phyloP scores from a whole-genome alignment of 768 basidiomycete species.

The Baorangia bicolor region DNA sequence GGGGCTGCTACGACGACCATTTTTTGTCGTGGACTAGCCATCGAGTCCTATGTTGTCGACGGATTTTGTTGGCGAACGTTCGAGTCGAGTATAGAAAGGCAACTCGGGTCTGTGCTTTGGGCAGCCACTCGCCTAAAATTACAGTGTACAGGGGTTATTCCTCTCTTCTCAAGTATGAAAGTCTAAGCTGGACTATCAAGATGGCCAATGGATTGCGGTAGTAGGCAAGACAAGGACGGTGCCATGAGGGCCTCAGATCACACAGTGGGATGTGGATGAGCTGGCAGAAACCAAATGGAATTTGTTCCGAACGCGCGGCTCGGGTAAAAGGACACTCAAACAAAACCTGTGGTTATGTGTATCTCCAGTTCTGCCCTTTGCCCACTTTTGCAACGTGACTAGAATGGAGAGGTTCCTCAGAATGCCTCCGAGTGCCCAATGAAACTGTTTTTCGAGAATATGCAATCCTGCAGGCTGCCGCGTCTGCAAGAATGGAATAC shows the following conservation, averaged over 20 bases:
- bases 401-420: too few species aligned
- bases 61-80: neutral
- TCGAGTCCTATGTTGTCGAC: neutral
- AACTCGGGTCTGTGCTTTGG: neutral
- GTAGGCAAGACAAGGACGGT: neutral
- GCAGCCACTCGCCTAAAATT: neutral
- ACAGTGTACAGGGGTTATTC: neutral
- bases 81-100: neutral
- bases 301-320: too few species aligned
- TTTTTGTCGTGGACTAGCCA: constrained; percentile 14
- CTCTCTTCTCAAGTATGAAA: neutral
- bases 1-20: constrained; percentile 23
- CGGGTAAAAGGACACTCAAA: neutral
- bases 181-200: neutral
- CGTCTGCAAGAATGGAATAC: neutral
- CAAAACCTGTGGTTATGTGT: neutral
- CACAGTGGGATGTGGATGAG: too few species aligned
- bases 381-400: neutral
- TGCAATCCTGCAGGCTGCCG: neutral
- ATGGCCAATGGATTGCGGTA: too few species aligned
- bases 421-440: neutral
- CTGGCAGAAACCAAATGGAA: too few species aligned
- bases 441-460: too few species aligned
- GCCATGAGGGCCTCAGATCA: too few species aligned
- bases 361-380: neutral